Evolutionary conservation across 2,329 filamentous ascomycete species (phyloP), one percentile per base, ranked within the genome.

Genomic region (Penicillium paneum): DNA sequence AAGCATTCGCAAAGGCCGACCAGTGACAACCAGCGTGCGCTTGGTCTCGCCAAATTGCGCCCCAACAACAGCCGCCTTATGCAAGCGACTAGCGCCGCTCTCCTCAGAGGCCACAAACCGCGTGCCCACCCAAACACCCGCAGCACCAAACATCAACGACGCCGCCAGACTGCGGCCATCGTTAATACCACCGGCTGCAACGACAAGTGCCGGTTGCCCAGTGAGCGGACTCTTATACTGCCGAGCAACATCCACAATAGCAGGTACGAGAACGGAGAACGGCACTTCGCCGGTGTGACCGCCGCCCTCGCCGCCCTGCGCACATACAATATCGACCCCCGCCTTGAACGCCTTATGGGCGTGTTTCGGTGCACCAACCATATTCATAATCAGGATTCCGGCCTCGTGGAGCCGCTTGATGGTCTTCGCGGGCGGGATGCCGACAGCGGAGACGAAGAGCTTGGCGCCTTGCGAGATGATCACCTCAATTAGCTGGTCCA

Each of bases 341-440:
- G 87, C 83, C 46, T 91, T 84, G 4, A 97, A 78, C 2, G 92
- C 92, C 77, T 97, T 97, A 71, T 87, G 83, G 0, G 92, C 92
- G 72, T 97, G 93, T 71, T 88, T 91, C 2, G 93, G 92, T 65
- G 92, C 89, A 0, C 93, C 93, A 19, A 97, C 91, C 92, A 97
- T 97, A 73, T 97, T 97, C 91, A 97, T 97, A 34, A 97, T 81
- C 55, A 95, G 70, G 38, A 97, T 89, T 0, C 89, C 89, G 0
- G 88, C 87, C 8, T 81, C 80, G 68, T 97, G 93, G 41, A 97
- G 79, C 42, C 85, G 78, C 63, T 90, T 85, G 54, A 97, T 88
- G 5, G 92, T 84, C 54, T 78, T 73, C 42, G 78, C 77, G 0
- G 92, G 90, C 15, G 93, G 93, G 21, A 97, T 88, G 8, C 93